phyloP scores from a whole-genome alignment of 2,329 filamentous ascomycete genomes.

The Trichophyton verrucosum region DNA sequence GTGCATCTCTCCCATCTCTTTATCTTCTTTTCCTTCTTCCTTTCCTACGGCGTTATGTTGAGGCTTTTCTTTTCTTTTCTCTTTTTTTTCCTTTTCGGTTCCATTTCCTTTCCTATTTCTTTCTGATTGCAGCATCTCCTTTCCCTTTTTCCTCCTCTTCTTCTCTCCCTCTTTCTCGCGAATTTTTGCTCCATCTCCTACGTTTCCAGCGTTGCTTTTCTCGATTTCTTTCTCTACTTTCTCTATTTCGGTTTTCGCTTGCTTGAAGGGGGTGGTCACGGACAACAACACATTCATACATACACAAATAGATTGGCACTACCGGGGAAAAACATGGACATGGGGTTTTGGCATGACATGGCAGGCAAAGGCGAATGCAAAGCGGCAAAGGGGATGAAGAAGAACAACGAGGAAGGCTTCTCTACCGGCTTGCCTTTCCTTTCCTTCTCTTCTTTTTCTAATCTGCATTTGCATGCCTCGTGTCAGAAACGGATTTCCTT shows the following conservation, averaged over 20 bases:
- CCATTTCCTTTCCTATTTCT: not conserved
- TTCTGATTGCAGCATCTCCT: not conserved
- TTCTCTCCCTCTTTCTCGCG: not conserved
- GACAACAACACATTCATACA: conserved; percentile 10
- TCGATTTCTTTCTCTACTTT: conserved; percentile 25
- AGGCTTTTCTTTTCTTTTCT: conserved; percentile 7
- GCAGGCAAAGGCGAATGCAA: conserved; percentile 23
- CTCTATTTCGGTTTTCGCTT: not conserved
- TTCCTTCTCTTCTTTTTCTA: conserved; percentile 12
- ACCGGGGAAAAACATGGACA: conserved; percentile 18
- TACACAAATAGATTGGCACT: conserved; percentile 20
- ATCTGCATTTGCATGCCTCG: conserved; percentile 14
- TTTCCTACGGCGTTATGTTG: conserved; percentile 10
- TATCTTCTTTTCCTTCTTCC: not conserved
- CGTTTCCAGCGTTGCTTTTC: conserved; percentile 19
- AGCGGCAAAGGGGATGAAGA: conserved; percentile 8
- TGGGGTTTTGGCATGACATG: conserved; percentile 15
- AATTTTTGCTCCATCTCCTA: not conserved
- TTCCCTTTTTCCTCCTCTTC: too few relatives aligned
- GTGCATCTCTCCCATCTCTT: not conserved
- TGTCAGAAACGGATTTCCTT: conserved; percentile 13
- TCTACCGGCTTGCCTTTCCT: not conserved
- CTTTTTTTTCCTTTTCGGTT: not conserved
- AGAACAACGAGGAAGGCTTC: not conserved
- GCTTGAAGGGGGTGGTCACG: conserved; percentile 17